phyloP scores from a whole-genome alignment of 164 flowering plant species.

The Pachysandra terminalis region DNA sequence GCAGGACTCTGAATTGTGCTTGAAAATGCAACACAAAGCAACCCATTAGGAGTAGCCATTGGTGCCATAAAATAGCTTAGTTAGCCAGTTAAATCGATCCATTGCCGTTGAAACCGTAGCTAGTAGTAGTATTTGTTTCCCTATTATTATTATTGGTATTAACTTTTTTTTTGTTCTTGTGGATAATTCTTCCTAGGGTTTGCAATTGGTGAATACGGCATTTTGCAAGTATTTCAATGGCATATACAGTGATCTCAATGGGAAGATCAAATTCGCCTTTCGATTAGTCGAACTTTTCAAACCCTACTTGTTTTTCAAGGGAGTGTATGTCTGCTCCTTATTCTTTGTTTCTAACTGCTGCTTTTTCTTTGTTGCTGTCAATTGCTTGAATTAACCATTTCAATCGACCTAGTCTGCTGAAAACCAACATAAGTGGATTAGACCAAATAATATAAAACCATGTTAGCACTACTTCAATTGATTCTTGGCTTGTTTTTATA shows the following conservation, averaged over 20 bases:
- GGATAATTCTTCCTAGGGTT: slow-evolving; percentile 29
- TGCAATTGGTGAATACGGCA: slow-evolving; percentile 33
- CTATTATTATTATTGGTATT: neutral
- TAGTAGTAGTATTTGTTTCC: neutral
- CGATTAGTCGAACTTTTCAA: slow-evolving; percentile 46
- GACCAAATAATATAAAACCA: neutral
- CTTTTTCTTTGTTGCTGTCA: neutral
- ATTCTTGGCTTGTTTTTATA: neutral
- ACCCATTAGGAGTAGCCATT: too few relatives aligned
- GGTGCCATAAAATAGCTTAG: too few relatives aligned
- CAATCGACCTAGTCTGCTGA: too few relatives aligned
- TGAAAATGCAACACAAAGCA: too few relatives aligned
- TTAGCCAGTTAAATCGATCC: too few relatives aligned
- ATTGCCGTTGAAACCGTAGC: too few relatives aligned
- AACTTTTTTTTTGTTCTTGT: neutral
- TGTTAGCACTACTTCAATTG: too few relatives aligned
- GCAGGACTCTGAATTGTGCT: too few relatives aligned
- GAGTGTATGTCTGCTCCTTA: slow-evolving; percentile 33
- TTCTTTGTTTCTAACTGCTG: neutral
- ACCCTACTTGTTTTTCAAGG: slow-evolving; percentile 58
- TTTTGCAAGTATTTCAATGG: slow-evolving; percentile 30
- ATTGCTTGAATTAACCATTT: neutral
- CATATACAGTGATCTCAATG: slow-evolving; percentile 21
- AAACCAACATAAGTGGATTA: neutral
- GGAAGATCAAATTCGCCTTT: slow-evolving; percentile 37